A percentile compares a stretch with the other conserved stretches of the same genome.
Conservation (phyloP, 148 eudicot genomes). For the Hydrangea macrophylla region DNA sequence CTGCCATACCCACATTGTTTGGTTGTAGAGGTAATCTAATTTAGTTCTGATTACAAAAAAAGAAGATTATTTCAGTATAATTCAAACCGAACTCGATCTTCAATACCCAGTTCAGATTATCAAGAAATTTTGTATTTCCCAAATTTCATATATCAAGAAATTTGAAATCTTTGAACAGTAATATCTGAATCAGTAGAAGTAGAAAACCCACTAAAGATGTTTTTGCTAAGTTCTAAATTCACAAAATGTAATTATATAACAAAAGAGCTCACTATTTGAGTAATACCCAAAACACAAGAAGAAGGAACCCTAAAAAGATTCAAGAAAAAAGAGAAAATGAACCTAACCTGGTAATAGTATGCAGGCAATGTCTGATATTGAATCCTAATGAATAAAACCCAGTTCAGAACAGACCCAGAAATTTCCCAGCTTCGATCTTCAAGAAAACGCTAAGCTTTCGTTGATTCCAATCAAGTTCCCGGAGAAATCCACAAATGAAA, state of each 20-base stretch:
- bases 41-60: neutral
- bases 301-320: neutral
- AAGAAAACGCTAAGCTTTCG: neutral
- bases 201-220: neutral
- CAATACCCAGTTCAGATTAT: neutral
- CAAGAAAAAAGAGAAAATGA: neutral
- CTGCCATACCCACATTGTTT: slow-evolving; percentile 32
- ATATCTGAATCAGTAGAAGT: no score
- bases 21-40: neutral
- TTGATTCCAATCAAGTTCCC: neutral
- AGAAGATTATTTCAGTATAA: neutral
- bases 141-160: neutral
- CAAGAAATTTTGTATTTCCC: neutral
- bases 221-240: no score
- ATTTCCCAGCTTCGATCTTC: neutral
- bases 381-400: neutral
- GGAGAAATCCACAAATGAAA: neutral
- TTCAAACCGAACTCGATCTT: neutral
- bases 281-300: neutral
- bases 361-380: neutral
- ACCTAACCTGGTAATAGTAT: neutral
- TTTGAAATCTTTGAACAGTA: neutral
- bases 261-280: neutral
- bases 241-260: neutral
- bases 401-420: neutral